phyloP scores from a whole-genome alignment of 1,139 yeast species.

The Hyphopichia fennica region DNA sequence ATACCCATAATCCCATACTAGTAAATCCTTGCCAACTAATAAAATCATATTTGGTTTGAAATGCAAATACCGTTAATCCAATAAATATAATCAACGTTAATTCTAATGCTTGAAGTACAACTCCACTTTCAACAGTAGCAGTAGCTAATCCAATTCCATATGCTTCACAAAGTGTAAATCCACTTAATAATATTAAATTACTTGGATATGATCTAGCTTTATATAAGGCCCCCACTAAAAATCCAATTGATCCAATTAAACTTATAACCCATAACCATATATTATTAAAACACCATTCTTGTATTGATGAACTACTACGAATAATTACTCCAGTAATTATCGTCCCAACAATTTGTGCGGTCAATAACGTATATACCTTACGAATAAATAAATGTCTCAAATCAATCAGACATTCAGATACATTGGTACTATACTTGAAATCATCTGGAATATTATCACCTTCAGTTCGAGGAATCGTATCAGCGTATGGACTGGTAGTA shows the following conservation, averaged over 20 bases:
- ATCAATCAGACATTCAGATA: slow-evolving; percentile 74
- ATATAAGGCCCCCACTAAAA: slow-evolving; percentile 58
- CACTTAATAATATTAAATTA: slow-evolving; percentile 54
- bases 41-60: slow-evolving; percentile 81
- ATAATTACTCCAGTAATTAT: slow-evolving; percentile 60
- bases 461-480: slow-evolving; percentile 22
- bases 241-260: slow-evolving; percentile 59
- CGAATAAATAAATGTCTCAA: slow-evolving; percentile 75
- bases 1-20: slow-evolving; percentile 61
- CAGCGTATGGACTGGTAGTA: slow-evolving; percentile 29
- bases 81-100: slow-evolving; percentile 69
- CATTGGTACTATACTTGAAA: slow-evolving; percentile 79
- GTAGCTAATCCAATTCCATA: slow-evolving; percentile 71
- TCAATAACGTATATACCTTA: slow-evolving; percentile 73
- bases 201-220: slow-evolving; percentile 66
- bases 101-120: slow-evolving; percentile 70
- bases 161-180: slow-evolving; percentile 75
- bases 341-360: slow-evolving; percentile 64
- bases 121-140: slow-evolving; percentile 59
- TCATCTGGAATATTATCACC: slow-evolving; percentile 66
- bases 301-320: slow-evolving; percentile 45
- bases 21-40: slow-evolving; percentile 70
- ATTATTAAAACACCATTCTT: slow-evolving; percentile 60
- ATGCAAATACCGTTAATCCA: slow-evolving; percentile 75
- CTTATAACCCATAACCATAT: slow-evolving; percentile 62